Percentiles rank a stretch among this genome's conserved stretches.
Evolutionary conservation across 2,329 filamentous ascomycete genomes (phyloP).

Genomic region (Apiospora kogelbergensis): DNA sequence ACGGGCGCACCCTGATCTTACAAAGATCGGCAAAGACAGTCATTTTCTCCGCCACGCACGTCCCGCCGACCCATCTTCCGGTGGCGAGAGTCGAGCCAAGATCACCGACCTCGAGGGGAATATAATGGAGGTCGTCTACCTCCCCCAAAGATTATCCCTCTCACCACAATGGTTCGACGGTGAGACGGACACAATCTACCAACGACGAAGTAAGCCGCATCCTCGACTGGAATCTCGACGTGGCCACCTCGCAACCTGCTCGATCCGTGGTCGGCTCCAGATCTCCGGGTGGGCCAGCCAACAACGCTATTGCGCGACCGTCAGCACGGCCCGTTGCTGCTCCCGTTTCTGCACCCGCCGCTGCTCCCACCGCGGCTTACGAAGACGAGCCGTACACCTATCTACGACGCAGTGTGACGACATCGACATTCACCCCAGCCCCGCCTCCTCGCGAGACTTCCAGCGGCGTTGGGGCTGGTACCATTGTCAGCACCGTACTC

Average conservation of each 20-base stretch:
- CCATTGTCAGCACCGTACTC: constrained; percentile 72
- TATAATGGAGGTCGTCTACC: constrained; percentile 75
- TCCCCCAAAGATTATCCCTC: constrained; percentile 37
- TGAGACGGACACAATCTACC: constrained; percentile 36
- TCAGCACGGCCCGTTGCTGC: constrained; percentile 18
- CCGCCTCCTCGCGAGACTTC: constrained; percentile 33
- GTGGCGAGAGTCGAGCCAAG: constrained; percentile 47
- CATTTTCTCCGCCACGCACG: constrained; percentile 23
- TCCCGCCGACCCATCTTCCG: constrained; percentile 11
- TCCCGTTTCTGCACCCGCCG: constrained; percentile 21
- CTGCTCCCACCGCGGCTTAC: constrained; percentile 15
- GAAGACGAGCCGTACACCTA: constrained; percentile 22
- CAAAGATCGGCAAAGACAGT: constrained; percentile 43
- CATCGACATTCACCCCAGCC: constrained; percentile 30
- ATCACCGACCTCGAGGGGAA: constrained; percentile 82
- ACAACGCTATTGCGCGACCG: constrained; percentile 18
- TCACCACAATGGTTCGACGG: constrained; percentile 33
- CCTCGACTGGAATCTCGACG: constrained; percentile 50
- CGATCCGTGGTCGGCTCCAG: constrained; percentile 22
- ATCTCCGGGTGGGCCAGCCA: constrained; percentile 10
- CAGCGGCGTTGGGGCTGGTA: constrained; percentile 53
- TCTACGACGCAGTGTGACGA: constrained; percentile 35
- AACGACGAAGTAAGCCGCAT: constrained; percentile 43
- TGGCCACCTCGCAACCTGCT: constrained; percentile 31
- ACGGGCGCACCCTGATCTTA: constrained; percentile 57